Conservation (phyloP, 257 asterid species). For the Primulina tabacum region DNA sequence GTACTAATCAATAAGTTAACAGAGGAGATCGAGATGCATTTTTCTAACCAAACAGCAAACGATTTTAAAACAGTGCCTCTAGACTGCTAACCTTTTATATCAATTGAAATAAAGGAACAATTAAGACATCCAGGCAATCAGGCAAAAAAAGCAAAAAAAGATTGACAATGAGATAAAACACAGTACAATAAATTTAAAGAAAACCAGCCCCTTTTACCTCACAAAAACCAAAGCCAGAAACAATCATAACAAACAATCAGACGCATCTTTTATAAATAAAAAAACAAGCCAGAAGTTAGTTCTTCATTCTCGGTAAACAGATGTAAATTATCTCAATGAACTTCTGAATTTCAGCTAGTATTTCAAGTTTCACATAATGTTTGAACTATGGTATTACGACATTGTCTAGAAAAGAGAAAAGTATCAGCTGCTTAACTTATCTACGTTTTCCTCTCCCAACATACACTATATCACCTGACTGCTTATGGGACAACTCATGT, state of each 20-base stretch:
- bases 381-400: conserved; percentile 33
- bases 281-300: conserved; percentile 6
- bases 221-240: background rate
- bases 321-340: conserved; percentile 23
- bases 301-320: conserved; percentile 22
- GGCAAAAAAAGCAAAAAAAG: background rate
- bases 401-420: conserved; percentile 34
- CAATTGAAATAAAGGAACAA: background rate
- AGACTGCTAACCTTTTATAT: background rate
- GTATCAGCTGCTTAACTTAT: conserved; percentile 37
- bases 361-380: conserved; percentile 31
- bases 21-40: conserved; percentile 15
- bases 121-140: conserved; percentile 2
- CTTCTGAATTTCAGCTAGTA: conserved; percentile 31
- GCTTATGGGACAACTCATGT: conserved; percentile 31
- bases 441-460: conserved; percentile 43
- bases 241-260: conserved; percentile 7
- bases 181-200: conserved; percentile 3
- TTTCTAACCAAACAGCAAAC: conserved; percentile 10
- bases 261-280: conserved; percentile 20
- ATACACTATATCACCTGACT: conserved; percentile 40
- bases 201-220: background rate
- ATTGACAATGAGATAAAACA: conserved; percentile 11
- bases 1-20: conserved; percentile 11
- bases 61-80: conserved; percentile 3